Percentiles rank a stretch among this genome's conserved stretches.
Evolutionary conservation across 2,329 filamentous ascomycete genomes (phyloP).

Genomic region (Beauveria asiatica): DNA sequence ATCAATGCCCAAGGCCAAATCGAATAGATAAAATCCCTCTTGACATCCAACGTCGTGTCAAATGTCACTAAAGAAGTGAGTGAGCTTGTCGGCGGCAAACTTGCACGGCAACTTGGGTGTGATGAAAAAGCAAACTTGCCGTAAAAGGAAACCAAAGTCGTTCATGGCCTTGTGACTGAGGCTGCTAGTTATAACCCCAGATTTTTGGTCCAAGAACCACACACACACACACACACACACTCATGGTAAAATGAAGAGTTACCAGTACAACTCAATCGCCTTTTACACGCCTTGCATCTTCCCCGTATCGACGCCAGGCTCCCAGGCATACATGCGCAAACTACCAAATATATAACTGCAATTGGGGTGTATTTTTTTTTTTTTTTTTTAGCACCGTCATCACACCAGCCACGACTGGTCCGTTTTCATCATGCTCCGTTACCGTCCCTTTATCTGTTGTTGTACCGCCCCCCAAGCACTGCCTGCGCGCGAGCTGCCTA

Average conservation of each 20-base stretch:
- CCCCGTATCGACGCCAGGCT: conserved; percentile 9
- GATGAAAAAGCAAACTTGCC: background rate
- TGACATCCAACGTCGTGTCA: too few relatives aligned
- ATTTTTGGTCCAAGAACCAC: background rate
- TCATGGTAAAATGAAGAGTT: background rate
- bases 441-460: too few relatives aligned
- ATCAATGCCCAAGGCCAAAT: background rate
- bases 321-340: conserved; percentile 4
- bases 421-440: background rate
- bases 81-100: too few relatives aligned
- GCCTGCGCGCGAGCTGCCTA: background rate
- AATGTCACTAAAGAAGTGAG: too few relatives aligned
- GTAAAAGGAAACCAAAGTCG: background rate
- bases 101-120: background rate
- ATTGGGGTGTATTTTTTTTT: too few relatives aligned
- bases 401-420: background rate
- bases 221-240: too few relatives aligned
- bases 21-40: too few relatives aligned
- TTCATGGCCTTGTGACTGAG: background rate
- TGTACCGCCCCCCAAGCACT: background rate
- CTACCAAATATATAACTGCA: background rate
- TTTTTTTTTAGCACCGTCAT: background rate
- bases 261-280: conserved; percentile 1
- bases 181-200: background rate
- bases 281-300: background rate